These are phyloP conservation scores for Echinosophora koreensis DNA, from an alignment of 306 rosid genomes.

Conservation along the genomic window DNA sequence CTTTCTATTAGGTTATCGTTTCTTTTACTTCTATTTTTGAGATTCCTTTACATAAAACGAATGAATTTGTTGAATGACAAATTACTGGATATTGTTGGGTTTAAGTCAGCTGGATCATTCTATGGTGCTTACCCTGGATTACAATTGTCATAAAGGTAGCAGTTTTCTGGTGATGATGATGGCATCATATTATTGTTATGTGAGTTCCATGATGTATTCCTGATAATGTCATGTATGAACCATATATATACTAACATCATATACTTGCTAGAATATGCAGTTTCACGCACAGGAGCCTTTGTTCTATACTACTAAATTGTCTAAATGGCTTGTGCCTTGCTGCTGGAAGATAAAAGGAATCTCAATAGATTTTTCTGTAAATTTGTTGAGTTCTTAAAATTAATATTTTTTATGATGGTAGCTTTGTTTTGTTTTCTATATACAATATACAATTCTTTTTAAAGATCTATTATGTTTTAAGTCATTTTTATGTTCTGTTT, in stretches of 20 bases:
- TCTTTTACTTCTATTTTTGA: conserved; percentile 1
- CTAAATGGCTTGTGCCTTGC: conserved; percentile 2
- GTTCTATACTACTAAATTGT: not conserved
- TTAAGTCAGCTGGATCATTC: conserved; percentile 10
- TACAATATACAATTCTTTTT: not conserved
- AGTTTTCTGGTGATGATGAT: conserved; percentile 15
- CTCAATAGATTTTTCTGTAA: conserved; percentile 19
- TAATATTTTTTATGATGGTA: conserved; percentile 3
- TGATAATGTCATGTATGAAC: conserved; percentile 1
- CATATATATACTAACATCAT: conserved; percentile 4
- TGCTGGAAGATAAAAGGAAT: conserved; percentile 14
- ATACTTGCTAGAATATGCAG: conserved; percentile 15
- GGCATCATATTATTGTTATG: not conserved
- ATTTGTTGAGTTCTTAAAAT: conserved; percentile 5
- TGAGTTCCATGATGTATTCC: conserved; percentile 10
- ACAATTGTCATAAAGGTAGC: conserved; percentile 24
- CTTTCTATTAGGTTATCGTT: conserved; percentile 1
- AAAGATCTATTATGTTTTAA: not conserved
- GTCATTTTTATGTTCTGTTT: conserved; percentile 14
- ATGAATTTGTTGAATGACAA: conserved; percentile 11
- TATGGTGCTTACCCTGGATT: not conserved
- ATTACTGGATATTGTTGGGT: conserved; percentile 7
- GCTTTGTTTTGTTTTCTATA: not conserved
- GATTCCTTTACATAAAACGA: not conserved
- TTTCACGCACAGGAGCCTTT: not conserved